These are phyloP conservation scores for Sphagnum contortum DNA, from an alignment of 225 moss, liverwort and hornwort genomes.

Conservation along the genomic window DNA sequence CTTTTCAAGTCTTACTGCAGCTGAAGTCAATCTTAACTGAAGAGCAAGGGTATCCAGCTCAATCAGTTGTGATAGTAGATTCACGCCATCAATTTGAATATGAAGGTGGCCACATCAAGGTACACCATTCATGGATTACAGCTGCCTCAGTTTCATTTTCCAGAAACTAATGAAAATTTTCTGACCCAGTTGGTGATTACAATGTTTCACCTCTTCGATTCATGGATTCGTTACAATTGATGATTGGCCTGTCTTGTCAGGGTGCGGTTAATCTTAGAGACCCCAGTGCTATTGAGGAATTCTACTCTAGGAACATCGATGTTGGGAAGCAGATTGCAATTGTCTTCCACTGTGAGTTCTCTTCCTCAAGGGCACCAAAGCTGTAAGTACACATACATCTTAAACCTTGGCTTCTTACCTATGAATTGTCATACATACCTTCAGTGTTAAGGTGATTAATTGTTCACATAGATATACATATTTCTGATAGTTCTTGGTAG, in stretches of 20 bases:
- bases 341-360: constrained; percentile 53
- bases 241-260: constrained; percentile 5
- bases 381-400: constrained; percentile 12
- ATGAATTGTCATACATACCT: no score
- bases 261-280: constrained; percentile 41
- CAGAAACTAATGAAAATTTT: not conserved
- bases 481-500: no score
- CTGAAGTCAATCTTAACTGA: constrained; percentile 28
- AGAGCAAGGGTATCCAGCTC: constrained; percentile 20
- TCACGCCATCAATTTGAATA: constrained; percentile 40
- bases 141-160: not conserved
- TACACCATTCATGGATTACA: constrained; percentile 4
- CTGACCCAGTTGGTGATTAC: not conserved
- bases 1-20: constrained; percentile 11
- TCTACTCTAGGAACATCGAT: constrained; percentile 17
- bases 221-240: no score
- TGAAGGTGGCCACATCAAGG: constrained; percentile 38
- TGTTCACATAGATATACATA: no score
- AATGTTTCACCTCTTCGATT: no score
- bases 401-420: not conserved
- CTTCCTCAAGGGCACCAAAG: constrained; percentile 50
- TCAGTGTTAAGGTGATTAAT: no score
- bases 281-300: constrained; percentile 40
- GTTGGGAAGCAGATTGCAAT: constrained; percentile 29
- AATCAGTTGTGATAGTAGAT: constrained; percentile 28